Evolutionary conservation across 257 asterid genomes (phyloP), one percentile per base, ranked within the genome.

Genomic region (Solanum sejunctum): DNA sequence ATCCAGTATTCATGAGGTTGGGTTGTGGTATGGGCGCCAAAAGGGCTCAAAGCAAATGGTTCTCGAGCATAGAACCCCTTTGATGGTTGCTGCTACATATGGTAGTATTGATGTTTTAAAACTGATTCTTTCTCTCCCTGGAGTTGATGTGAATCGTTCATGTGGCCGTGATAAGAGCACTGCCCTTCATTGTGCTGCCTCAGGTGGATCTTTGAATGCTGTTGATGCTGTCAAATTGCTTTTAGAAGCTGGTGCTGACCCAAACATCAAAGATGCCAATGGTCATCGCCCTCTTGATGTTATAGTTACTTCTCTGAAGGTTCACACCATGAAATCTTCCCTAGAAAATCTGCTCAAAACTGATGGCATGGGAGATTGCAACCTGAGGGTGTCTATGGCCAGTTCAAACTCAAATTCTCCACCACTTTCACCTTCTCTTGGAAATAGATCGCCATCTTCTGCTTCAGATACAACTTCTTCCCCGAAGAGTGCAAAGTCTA

Each of bases 31-130:
- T 60, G 95, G 97, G 15, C 94, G 97, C 10, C 88, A 88, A 85
- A 93, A 90, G 43, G 97, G 97, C 88, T 91, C 97, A 8, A 91
- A 88, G 45, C 93, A 92, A 80, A 94, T 95, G 99, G 95, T 89
- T 87, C 91, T 92, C 8, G 95, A 94, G 84, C 94, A 88, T 60
- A 88, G 96, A 88, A 94, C 98, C 77, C 97, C 98, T 6, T 88
- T 94, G 83, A 93, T 95, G 98, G 98, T 95, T 79, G 97, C 98
- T 66, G 92, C 98, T 70, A 92, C 92, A 18, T 95, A 93, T 83
- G 98, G 98, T 8, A 94, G 97, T 85, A 49, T 91, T 9, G 97
- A 93, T 84, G 92, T 93, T 82, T 54, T 95, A 81, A 87, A 89
- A 82, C 85, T 89, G 85, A 89, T 95, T 28, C 84, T 93, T 12